Percentiles rank a stretch among this genome's conserved stretches.
phyloP scores from a whole-genome alignment of 164 flowering plant species.

The Berberis vulgaris region DNA sequence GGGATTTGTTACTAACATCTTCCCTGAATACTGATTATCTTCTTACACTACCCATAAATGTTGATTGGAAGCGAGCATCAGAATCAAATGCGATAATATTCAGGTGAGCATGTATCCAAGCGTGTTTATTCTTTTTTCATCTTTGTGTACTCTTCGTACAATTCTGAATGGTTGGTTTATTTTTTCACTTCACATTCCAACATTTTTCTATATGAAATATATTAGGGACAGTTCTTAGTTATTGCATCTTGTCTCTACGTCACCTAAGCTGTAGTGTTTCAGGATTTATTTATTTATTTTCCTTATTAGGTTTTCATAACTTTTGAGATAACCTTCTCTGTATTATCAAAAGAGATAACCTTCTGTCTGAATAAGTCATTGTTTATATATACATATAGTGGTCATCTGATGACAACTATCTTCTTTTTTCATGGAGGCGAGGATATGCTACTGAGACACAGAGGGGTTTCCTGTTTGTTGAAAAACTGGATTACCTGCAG shows the following conservation, averaged over 20 bases:
- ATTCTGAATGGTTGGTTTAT: neutral
- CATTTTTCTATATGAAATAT: too few species aligned
- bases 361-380: too few species aligned
- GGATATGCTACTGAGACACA: constrained; percentile 89
- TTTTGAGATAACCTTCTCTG: too few species aligned
- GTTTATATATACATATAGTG: too few species aligned
- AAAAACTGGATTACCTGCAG: constrained; percentile 85
- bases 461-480: constrained; percentile 73
- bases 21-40: constrained; percentile 90
- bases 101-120: constrained; percentile 36
- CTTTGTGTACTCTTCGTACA: neutral
- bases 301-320: too few species aligned
- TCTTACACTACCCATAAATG: constrained; percentile 81
- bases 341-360: too few species aligned
- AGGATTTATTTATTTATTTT: too few species aligned
- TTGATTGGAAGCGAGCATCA: constrained; percentile 91
- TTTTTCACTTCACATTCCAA: constrained; percentile 6
- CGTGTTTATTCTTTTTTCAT: neutral
- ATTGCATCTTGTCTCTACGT: too few species aligned
- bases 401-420: neutral
- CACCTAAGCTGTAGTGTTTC: too few species aligned
- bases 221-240: too few species aligned
- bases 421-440: constrained; percentile 45
- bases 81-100: constrained; percentile 86
- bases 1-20: constrained; percentile 78